These are phyloP conservation scores for Schizothecium vesticola DNA, from an alignment of 495 filamentous ascomycete genomes.

Conservation along the genomic window DNA sequence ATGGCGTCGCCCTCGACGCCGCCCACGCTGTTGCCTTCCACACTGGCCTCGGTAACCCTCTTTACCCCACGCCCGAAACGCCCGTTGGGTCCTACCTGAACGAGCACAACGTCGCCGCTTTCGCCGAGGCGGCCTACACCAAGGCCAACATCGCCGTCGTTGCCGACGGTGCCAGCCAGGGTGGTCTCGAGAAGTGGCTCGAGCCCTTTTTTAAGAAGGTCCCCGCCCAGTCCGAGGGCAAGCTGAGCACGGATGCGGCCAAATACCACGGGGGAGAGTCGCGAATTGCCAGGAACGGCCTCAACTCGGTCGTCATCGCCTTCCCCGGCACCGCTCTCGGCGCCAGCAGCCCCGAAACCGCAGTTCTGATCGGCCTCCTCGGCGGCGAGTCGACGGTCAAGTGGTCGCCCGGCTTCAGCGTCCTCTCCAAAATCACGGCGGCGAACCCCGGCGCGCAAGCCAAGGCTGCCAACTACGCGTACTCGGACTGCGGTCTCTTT, in stretches of 20 bases:
- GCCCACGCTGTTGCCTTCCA: slow-evolving; percentile 92
- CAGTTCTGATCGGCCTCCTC: slow-evolving; percentile 82
- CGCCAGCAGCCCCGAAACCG: slow-evolving; percentile 81
- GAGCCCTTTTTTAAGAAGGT: slow-evolving; percentile 75
- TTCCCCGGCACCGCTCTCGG: slow-evolving; percentile 83
- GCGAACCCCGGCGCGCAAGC: slow-evolving; percentile 59
- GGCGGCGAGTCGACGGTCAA: slow-evolving; percentile 89
- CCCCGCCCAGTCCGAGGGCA: slow-evolving; percentile 31
- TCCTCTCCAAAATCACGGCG: slow-evolving; percentile 72
- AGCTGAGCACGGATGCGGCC: slow-evolving; percentile 43
- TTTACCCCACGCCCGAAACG: slow-evolving; percentile 62
- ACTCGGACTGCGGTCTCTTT: slow-evolving; percentile 92
- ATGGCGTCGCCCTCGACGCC: slow-evolving; percentile 72
- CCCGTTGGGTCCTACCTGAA: slow-evolving; percentile 73
- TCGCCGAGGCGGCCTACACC: slow-evolving; percentile 68
- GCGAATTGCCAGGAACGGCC: slow-evolving; percentile 67
- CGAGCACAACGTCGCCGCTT: slow-evolving; percentile 62
- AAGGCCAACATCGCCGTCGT: slow-evolving; percentile 89
- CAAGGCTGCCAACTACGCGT: slow-evolving; percentile 68
- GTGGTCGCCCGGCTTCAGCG: slow-evolving; percentile 88
- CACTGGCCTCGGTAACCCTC: slow-evolving; percentile 73
- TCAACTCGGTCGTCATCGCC: slow-evolving; percentile 76
- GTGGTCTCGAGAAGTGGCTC: slow-evolving; percentile 83
- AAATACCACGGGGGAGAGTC: slow-evolving; percentile 96
- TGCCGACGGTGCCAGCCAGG: slow-evolving; percentile 74